Base-by-base conservation (phyloP, 352 stramenopile genomes). In the Globisporangium parvum region DNA sequence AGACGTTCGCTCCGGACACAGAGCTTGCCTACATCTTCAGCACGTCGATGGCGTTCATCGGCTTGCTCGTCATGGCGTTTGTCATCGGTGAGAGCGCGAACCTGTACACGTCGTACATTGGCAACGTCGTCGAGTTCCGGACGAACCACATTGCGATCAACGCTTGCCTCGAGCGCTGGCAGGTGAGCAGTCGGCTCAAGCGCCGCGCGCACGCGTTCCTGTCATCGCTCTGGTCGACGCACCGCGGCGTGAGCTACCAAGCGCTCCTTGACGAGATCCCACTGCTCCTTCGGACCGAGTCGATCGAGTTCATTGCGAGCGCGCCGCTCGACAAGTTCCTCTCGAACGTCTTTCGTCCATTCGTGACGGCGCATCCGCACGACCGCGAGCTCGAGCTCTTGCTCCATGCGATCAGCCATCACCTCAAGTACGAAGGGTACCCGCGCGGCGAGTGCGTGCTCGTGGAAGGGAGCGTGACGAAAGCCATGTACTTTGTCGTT, bases 81-180 rank as follows among this genome's bases (percentile, higher is more conserved):
- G 77, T 87, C 64, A 87, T 87, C 51, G 72, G 78, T 6, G 75
- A 88, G 46, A 70, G 84, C 23, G 75, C 78, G 3, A 84, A 68
- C 33, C 51, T 88, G n/a, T 87, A 77, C 58, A 85, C 87, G 41
- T 87, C 74, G 4, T 79, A 63, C 14, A 86, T 86, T 31, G 60
- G 68, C 18, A 73, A 85, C 37, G 67, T 85, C 57, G 67, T 89
- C 3, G 62, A 70, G 6, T 89, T 85, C 45, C 75, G 72, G 17
- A 80, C 81, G 41, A 66, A 85, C 45, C 69, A 85, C 35, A 82
- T 87, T 41, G 67, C 71, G 0, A 45, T 82, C 0, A 69, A 86
- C 56, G 47, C 67, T 2, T 85, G 69, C n/a, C 58, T 89, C 12
- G 60, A 64, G 0, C 63, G 73, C 1, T 76, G 70, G 67, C 75